A percentile compares a stretch with the other conserved stretches of the same genome.
phyloP scores from a whole-genome alignment of 768 basidiomycete genomes.

The Pulveroboletus sp. region DNA sequence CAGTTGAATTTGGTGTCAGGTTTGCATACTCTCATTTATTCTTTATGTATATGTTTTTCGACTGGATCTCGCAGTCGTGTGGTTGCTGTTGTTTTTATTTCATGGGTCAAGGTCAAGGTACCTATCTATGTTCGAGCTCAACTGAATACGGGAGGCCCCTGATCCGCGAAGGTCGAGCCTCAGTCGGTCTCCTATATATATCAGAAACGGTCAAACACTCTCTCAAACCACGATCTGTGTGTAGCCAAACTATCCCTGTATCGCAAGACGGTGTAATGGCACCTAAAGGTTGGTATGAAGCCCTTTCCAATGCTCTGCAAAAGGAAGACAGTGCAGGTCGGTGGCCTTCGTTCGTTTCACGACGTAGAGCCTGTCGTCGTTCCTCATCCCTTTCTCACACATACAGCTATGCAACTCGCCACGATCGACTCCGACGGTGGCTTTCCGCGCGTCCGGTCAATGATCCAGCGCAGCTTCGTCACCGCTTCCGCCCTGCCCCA shows the following conservation, averaged over 20 bases:
- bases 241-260: neutral
- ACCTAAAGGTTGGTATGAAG: conserved; percentile 43
- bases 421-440: conserved; percentile 19
- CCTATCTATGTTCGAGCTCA: too few species aligned
- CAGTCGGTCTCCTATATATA: too few species aligned
- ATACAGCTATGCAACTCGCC: conserved; percentile 53
- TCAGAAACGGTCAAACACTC: neutral
- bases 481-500: conserved; percentile 38
- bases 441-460: conserved; percentile 59
- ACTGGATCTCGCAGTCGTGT: neutral
- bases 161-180: too few species aligned
- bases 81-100: too few species aligned
- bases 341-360: neutral
- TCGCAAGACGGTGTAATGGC: neutral
- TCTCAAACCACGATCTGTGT: neutral
- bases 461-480: conserved; percentile 59
- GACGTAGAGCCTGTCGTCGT: neutral
- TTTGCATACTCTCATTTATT: neutral
- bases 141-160: too few species aligned
- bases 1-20: conserved; percentile 14
- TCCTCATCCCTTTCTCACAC: neutral
- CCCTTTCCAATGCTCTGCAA: conserved; percentile 39
- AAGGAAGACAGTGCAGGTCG: conserved; percentile 37
- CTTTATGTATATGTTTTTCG: neutral
- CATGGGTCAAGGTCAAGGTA: too few species aligned